A percentile compares a stretch with the other conserved stretches of the same genome.
These are phyloP conservation scores for Raphidocelis subcapitata DNA, from an alignment of 139 green algal genomes.

Conservation along the genomic window DNA sequence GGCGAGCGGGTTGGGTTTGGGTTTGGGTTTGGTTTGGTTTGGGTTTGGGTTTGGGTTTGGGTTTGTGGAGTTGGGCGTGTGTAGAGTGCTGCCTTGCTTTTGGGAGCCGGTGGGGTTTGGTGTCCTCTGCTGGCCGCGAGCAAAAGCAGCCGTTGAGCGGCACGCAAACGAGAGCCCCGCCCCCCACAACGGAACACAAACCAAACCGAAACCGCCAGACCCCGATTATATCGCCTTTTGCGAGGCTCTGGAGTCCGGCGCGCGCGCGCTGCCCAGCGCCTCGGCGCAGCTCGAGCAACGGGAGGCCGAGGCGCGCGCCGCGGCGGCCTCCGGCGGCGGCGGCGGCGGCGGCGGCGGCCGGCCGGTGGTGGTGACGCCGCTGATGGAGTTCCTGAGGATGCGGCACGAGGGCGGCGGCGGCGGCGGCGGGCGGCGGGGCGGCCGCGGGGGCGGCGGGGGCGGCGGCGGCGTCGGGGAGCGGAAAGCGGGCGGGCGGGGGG, in stretches of 20 bases:
- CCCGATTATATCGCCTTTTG: slow-evolving; percentile 65
- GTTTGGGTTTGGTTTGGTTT: no score
- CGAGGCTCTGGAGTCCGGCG: slow-evolving; percentile 44
- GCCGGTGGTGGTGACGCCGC: slow-evolving; percentile 26
- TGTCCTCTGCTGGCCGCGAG: no score
- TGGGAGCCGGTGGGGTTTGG: not conserved
- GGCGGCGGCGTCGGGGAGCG: no score
- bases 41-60: no score
- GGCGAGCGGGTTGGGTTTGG: slow-evolving; percentile 41
- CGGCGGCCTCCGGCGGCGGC: not conserved
- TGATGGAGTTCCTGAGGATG: slow-evolving; percentile 39
- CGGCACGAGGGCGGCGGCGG: not conserved
- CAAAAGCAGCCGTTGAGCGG: not conserved
- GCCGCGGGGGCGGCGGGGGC: no score
- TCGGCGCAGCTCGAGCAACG: slow-evolving; percentile 39
- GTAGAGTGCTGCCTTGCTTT: not conserved
- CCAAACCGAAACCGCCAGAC: no score
- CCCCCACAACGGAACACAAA: no score
- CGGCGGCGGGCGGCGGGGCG: no score
- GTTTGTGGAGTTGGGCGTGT: not conserved
- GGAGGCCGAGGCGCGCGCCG: slow-evolving; percentile 4
- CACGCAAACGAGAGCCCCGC: not conserved
- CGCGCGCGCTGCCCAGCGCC: slow-evolving; percentile 41
- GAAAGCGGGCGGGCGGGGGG: no score
- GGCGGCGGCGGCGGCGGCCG: not conserved